phyloP scores from a whole-genome alignment of 1,139 yeast species.

The Candida sp. region DNA sequence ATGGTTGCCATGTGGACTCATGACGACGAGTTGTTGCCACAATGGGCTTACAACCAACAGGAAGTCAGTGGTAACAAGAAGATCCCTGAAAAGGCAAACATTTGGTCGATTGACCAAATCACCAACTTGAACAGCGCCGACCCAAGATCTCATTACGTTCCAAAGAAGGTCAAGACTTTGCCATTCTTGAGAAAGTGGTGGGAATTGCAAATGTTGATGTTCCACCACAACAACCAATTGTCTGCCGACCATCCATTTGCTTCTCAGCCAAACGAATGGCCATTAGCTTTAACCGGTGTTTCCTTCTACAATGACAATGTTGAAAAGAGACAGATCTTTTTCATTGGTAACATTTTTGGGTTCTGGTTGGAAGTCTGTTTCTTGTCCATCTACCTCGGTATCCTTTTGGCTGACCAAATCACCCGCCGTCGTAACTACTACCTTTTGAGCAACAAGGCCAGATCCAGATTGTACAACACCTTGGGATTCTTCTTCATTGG shows the following conservation, averaged over 20 bases:
- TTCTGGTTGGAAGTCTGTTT: slow-evolving; percentile 87
- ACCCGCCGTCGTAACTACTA: slow-evolving; percentile 73
- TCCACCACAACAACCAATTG: slow-evolving; percentile 87
- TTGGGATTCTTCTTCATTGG: slow-evolving; percentile 86
- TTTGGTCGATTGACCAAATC: slow-evolving; percentile 82
- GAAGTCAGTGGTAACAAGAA: slow-evolving; percentile 97
- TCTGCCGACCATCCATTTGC: slow-evolving; percentile 96
- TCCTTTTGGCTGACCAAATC: slow-evolving; percentile 72
- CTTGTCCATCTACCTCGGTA: slow-evolving; percentile 67
- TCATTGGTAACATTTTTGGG: slow-evolving; percentile 89
- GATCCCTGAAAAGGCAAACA: slow-evolving; percentile 63
- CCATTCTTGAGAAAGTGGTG: slow-evolving; percentile 88
- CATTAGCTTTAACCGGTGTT: slow-evolving; percentile 89
- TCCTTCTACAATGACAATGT: slow-evolving; percentile 92
- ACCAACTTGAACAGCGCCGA: slow-evolving; percentile 58
- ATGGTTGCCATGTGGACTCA: slow-evolving; percentile 97
- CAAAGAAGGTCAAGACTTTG: slow-evolving; percentile 58
- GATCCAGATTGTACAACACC: slow-evolving; percentile 79
- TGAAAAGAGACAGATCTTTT: slow-evolving; percentile 75
- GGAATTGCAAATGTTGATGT: slow-evolving; percentile 90
- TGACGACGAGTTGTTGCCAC: slow-evolving; percentile 80
- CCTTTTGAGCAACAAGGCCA: slow-evolving; percentile 63
- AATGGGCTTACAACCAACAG: slow-evolving; percentile 92
- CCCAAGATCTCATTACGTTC: slow-evolving; percentile 60
- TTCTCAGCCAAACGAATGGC: slow-evolving; percentile 94